phyloP scores from a whole-genome alignment of 306 rosid species.

The Oemleria cerasiformis region DNA sequence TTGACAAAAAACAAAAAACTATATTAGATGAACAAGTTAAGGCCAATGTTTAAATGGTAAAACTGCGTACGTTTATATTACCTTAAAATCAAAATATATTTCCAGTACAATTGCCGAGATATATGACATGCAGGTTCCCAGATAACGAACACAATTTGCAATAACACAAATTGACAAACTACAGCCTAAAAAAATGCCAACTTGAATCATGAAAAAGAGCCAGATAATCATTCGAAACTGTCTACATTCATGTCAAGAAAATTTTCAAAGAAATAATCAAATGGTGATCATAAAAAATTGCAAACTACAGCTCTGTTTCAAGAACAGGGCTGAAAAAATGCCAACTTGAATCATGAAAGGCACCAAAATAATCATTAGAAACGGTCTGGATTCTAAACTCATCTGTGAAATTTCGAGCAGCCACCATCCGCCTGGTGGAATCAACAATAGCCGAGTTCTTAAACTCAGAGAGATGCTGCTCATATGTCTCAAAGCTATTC shows the following conservation, averaged over 20 bases:
- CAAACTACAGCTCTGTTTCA: slow-evolving; percentile 35
- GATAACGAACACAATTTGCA: no score
- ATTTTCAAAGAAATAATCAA: not conserved
- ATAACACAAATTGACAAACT: no score
- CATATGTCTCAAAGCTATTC: slow-evolving; percentile 73
- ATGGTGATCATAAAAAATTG: slow-evolving; percentile 27
- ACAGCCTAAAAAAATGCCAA: not conserved
- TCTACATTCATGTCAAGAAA: not conserved
- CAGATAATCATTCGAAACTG: not conserved
- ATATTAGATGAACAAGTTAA: not conserved
- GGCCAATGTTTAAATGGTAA: not conserved
- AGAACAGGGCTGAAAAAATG: slow-evolving; percentile 58
- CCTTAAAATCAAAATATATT: not conserved
- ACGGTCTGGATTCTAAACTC: slow-evolving; percentile 53
- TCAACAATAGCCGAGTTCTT: slow-evolving; percentile 38
- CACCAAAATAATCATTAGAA: slow-evolving; percentile 70
- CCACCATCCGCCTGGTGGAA: slow-evolving; percentile 44
- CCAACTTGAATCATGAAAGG: slow-evolving; percentile 90
- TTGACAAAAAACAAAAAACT: not conserved
- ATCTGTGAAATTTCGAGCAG: slow-evolving; percentile 35
- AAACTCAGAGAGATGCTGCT: slow-evolving; percentile 46
- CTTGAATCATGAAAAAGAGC: not conserved
- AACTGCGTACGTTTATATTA: not conserved
- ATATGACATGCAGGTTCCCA: no score
- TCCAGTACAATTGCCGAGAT: no score